Conservation (phyloP, 805 yeast genomes). For the Yarrowia sp. region DNA sequence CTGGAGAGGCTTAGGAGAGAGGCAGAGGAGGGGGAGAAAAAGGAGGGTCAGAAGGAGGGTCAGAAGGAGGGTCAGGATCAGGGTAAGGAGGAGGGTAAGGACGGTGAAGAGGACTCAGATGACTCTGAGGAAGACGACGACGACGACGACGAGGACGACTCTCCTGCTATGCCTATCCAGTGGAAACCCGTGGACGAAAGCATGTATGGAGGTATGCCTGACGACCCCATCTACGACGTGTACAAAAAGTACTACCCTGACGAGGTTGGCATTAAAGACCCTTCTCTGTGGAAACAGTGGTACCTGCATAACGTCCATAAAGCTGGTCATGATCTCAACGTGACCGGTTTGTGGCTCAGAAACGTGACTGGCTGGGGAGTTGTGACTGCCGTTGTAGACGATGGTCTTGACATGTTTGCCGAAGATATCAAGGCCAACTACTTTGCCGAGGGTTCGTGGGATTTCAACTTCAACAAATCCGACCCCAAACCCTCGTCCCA, state of each 20-base stretch:
- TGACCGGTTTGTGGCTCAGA: constrained; percentile 81
- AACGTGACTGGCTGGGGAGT: constrained; percentile 82
- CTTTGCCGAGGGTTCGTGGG: constrained; percentile 82
- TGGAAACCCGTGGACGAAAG: constrained; percentile 28
- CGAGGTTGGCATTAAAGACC: constrained; percentile 76
- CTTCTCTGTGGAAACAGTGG: constrained; percentile 87
- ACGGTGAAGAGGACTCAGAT: background rate
- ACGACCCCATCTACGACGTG: constrained; percentile 7
- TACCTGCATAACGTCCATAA: constrained; percentile 77
- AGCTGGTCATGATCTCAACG: constrained; percentile 87
- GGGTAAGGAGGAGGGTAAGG: background rate
- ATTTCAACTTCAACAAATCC: constrained; percentile 77
- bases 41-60: background rate
- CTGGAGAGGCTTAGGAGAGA: background rate
- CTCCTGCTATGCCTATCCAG: constrained; percentile 12
- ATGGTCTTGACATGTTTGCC: constrained; percentile 86
- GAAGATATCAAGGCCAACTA: constrained; percentile 73
- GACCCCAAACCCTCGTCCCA: constrained; percentile 79
- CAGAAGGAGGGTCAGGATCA: background rate
- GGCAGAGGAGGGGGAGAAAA: background rate
- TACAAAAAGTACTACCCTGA: constrained; percentile 43
- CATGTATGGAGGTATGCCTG: constrained; percentile 18
- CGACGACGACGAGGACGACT: constrained; percentile 3
- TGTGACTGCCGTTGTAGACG: constrained; percentile 90
- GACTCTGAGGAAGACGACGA: background rate